Evolutionary conservation across 1,139 yeast species (phyloP).

Genomic region (Spencermartinsiella ligniputridi): DNA sequence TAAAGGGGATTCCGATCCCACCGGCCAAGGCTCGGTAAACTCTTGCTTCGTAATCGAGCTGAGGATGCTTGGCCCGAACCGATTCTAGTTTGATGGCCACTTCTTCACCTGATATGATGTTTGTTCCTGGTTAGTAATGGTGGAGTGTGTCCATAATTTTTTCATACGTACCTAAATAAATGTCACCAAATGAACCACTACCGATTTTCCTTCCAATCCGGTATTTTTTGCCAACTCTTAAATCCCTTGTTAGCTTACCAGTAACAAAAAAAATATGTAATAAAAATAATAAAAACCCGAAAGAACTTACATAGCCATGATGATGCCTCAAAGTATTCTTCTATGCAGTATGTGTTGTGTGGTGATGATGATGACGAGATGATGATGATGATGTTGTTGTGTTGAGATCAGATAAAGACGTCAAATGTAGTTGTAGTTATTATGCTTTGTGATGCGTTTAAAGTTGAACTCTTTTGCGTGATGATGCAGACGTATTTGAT

Average conservation of each 20-base stretch:
- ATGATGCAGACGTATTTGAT: too few species aligned
- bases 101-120: constrained; percentile 92
- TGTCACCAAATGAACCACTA: constrained; percentile 96
- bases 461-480: too few species aligned
- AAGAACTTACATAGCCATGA: constrained; percentile 1
- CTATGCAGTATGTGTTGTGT: too few species aligned
- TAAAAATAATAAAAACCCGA: too few species aligned
- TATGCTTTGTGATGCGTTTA: too few species aligned
- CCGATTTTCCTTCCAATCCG: constrained; percentile 96
- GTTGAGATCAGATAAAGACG: background rate
- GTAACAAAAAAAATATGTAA: too few species aligned
- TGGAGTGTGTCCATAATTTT: background rate
- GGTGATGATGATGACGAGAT: too few species aligned
- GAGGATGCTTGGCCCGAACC: constrained; percentile 91
- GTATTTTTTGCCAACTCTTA: constrained; percentile 92
- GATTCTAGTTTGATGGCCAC: constrained; percentile 95
- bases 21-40: constrained; percentile 93
- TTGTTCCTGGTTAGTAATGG: constrained; percentile 45
- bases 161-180: constrained; percentile 60
- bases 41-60: constrained; percentile 92
- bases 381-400: background rate
- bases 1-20: constrained; percentile 96
- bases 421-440: too few species aligned
- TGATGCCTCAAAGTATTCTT: too few species aligned
- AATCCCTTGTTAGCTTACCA: constrained; percentile 43